These are phyloP conservation scores for Trypanosoma platydactyli DNA, from an alignment of 208 protist genomes.

Conservation along the genomic window DNA sequence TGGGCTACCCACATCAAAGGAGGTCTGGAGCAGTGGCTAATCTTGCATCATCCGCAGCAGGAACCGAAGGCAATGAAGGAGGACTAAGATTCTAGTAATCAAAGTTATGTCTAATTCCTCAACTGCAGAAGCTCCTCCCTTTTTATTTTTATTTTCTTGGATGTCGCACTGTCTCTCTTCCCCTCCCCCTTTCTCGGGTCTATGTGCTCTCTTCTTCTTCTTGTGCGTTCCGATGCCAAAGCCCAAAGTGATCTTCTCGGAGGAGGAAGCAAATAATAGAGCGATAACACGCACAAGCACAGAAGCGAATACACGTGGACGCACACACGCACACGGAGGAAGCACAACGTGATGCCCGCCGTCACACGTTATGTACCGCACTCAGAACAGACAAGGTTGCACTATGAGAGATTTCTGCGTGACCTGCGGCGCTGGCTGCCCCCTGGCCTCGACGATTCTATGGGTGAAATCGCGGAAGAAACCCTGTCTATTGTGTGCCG, in stretches of 20 bases:
- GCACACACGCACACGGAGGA: neutral
- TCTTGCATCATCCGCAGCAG: neutral
- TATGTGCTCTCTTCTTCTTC: too few species aligned
- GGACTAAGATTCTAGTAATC: neutral
- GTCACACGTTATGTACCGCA: constrained; percentile 70
- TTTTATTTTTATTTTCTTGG: too few species aligned
- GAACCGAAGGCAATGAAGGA: neutral
- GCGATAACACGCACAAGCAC: too few species aligned
- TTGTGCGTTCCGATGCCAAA: too few species aligned
- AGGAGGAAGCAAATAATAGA: constrained; percentile 10
- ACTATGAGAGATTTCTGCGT: constrained; percentile 84
- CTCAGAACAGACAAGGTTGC: constrained; percentile 54
- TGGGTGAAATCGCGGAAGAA: constrained; percentile 80
- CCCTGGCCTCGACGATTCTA: constrained; percentile 67
- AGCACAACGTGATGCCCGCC: constrained; percentile 17
- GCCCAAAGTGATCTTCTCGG: neutral
- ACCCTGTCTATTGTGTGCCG: constrained; percentile 69
- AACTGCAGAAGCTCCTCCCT: too few species aligned
- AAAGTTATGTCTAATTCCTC: too few species aligned
- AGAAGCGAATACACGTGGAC: neutral
- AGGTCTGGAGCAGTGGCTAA: constrained; percentile 19
- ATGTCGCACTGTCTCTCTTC: too few species aligned
- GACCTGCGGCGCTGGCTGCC: constrained; percentile 81
- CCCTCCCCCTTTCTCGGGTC: too few species aligned
- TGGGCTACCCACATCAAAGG: constrained; percentile 17